Conservation (phyloP, 768 basidiomycete species). For the Russula foetens region DNA sequence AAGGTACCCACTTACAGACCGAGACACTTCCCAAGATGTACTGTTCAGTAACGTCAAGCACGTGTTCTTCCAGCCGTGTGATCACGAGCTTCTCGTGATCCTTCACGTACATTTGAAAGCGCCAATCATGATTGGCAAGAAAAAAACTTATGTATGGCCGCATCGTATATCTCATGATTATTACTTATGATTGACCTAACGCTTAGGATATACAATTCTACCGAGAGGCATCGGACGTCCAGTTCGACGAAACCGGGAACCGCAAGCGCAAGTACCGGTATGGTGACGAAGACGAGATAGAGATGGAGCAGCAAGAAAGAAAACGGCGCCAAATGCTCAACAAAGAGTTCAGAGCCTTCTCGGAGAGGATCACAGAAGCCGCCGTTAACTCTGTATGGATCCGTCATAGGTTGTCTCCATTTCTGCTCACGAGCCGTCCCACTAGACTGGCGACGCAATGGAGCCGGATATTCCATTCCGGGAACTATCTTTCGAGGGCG, state of each 20-base stretch:
- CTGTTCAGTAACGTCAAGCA: conserved; percentile 97
- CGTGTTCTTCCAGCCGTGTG: conserved; percentile 98
- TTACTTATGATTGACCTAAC: not conserved
- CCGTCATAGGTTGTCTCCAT: not conserved
- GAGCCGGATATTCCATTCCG: conserved; percentile 97
- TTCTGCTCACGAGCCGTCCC: conserved; percentile 3
- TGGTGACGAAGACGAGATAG: conserved; percentile 98
- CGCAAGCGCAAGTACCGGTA: conserved; percentile 94
- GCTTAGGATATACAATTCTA: conserved; percentile 93
- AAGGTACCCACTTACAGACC: not conserved
- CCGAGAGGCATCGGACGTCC: conserved; percentile 94
- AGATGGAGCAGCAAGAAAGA: conserved; percentile 96
- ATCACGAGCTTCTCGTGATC: conserved; percentile 89
- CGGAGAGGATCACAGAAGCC: conserved; percentile 86
- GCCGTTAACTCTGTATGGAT: conserved; percentile 60
- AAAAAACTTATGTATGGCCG: conserved; percentile 79
- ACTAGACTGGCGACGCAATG: conserved; percentile 68
- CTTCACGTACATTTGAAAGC: conserved; percentile 89
- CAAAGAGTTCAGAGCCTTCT: conserved; percentile 90
- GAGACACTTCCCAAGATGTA: conserved; percentile 49
- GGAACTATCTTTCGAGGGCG: conserved; percentile 94
- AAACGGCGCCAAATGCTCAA: conserved; percentile 84
- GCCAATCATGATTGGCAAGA: conserved; percentile 98
- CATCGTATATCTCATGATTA: not conserved
- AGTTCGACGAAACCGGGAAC: conserved; percentile 99